These are phyloP conservation scores for Oryza longistaminata DNA, from an alignment of 176 grass and related monocot genomes.

Conservation along the genomic window DNA sequence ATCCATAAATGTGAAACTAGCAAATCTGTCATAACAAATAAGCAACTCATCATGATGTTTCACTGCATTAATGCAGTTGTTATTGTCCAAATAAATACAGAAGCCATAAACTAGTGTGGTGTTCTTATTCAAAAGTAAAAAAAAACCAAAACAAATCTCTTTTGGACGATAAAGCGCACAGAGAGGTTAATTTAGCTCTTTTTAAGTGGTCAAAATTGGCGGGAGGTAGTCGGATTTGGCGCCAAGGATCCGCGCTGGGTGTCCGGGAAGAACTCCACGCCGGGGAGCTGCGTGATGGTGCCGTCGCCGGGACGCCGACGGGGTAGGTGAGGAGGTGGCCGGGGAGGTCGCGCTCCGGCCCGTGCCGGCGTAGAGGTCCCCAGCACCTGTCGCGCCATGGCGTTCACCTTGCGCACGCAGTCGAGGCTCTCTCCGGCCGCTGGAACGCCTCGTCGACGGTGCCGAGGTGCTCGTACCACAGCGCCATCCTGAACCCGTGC, in stretches of 20 bases:
- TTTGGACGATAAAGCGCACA: background rate
- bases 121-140: slow-evolving; percentile 36
- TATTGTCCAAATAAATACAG: background rate
- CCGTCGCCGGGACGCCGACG: slow-evolving; percentile 49
- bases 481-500: slow-evolving; percentile 67
- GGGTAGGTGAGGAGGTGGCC: slow-evolving; percentile 78
- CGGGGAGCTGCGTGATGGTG: slow-evolving; percentile 43
- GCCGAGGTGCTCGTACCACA: slow-evolving; percentile 83
- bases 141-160: background rate
- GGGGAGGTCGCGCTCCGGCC: slow-evolving; percentile 50
- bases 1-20: background rate
- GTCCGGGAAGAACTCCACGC: slow-evolving; percentile 71
- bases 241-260: slow-evolving; percentile 67
- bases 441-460: slow-evolving; percentile 49
- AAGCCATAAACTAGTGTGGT: background rate
- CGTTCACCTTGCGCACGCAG: slow-evolving; percentile 75
- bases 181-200: background rate
- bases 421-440: slow-evolving; percentile 52
- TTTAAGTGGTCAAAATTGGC: slow-evolving; percentile 73
- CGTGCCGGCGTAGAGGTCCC: slow-evolving; percentile 45
- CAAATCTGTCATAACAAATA: background rate
- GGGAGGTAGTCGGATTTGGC: slow-evolving; percentile 79
- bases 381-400: slow-evolving; percentile 61
- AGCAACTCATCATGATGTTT: background rate
- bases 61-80: background rate